Evolutionary conservation across 257 asterid genomes (phyloP), one percentile per base, ranked within the genome.

Genomic region (Misopates orontium): DNA sequence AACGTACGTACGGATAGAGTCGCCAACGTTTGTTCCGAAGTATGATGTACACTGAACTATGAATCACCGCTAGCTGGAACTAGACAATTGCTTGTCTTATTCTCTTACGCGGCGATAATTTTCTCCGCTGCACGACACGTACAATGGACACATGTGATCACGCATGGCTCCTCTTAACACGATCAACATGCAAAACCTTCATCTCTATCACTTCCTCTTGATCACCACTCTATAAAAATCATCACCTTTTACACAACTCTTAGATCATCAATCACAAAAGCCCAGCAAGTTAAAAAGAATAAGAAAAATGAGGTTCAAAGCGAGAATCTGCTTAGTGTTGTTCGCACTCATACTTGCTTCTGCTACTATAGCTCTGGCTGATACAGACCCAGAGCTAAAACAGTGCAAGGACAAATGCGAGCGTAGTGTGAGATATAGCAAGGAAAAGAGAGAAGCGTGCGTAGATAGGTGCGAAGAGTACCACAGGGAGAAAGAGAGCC

Each of bases 401-500:
- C 44, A 20, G 56, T 75, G 83, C 75, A 60, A 64, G 45, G 75
- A 71, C 41, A 72, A 64, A 6, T 79, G 83, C 68, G 39, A 62
- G 23, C 67, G 24, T 1, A n/a, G n/a, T n/a, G 18, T 4, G 23
- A 54, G 50, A 14, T 42, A 56, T 13, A 28, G 24, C 1, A 47
- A 68, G 61, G 53, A 17, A 18, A 14, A 65, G 56, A 22, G 23
- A 47, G 16, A 7, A 42, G 52, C 16, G 8, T 78, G 83, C n/a
- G 1, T 19, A n/a, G 14, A 22, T 51, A 18, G 1, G 22, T 73
- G 79, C 19, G 69, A 70, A 1, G 22, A 11, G 22, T 73, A 70
- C 4, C 47, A 48, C 50, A 4, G 41, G 10, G 68, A 60, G 44
- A 77, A 73, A 20, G 54, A 60, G 58, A 4, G 11, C 32, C 7